These are phyloP conservation scores for Cladophialophora psammophila DNA, from an alignment of 2,329 filamentous ascomycete species.

Conservation along the genomic window DNA sequence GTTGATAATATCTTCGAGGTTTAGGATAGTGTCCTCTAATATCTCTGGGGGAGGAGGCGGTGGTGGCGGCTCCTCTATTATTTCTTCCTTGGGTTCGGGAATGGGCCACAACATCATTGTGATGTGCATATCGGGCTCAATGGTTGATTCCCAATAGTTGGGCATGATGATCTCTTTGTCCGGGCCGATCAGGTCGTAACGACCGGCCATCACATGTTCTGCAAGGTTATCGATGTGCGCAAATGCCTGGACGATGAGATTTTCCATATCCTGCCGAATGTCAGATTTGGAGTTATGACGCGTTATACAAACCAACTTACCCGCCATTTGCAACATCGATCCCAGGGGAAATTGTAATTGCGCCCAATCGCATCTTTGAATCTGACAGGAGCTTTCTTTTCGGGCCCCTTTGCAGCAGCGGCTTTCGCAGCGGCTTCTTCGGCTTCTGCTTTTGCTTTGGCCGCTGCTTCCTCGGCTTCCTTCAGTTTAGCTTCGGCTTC, in stretches of 20 bases:
- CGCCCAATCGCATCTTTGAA: slow-evolving; percentile 92
- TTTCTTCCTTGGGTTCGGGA: slow-evolving; percentile 53
- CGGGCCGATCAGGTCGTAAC: slow-evolving; percentile 81
- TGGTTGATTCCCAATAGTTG: slow-evolving; percentile 79
- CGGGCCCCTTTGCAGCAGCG: slow-evolving; percentile 54
- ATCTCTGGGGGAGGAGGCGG: slow-evolving; percentile 26
- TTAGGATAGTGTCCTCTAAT: slow-evolving; percentile 37
- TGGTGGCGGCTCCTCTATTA: slow-evolving; percentile 23
- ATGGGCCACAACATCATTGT: slow-evolving; percentile 74
- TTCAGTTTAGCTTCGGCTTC: slow-evolving; percentile 46
- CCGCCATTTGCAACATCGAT: slow-evolving; percentile 82
- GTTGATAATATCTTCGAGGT: slow-evolving; percentile 29
- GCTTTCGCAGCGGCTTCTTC: slow-evolving; percentile 44
- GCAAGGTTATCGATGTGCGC: slow-evolving; percentile 78
- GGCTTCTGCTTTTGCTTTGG: slow-evolving; percentile 42
- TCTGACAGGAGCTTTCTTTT: slow-evolving; percentile 75
- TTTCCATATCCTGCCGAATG: slow-evolving; percentile 75
- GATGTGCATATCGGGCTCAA: slow-evolving; percentile 78
- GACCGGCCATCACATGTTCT: slow-evolving; percentile 76
- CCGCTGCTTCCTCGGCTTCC: slow-evolving; percentile 45
- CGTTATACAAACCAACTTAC: slow-evolving; percentile 59
- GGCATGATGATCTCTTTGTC: slow-evolving; percentile 84
- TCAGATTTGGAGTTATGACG: slow-evolving; percentile 16
- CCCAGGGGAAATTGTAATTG: slow-evolving; percentile 91
- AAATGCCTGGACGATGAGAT: slow-evolving; percentile 84